Conservation (phyloP, 202 grass and related monocot species). For the Zizania palustris region DNA sequence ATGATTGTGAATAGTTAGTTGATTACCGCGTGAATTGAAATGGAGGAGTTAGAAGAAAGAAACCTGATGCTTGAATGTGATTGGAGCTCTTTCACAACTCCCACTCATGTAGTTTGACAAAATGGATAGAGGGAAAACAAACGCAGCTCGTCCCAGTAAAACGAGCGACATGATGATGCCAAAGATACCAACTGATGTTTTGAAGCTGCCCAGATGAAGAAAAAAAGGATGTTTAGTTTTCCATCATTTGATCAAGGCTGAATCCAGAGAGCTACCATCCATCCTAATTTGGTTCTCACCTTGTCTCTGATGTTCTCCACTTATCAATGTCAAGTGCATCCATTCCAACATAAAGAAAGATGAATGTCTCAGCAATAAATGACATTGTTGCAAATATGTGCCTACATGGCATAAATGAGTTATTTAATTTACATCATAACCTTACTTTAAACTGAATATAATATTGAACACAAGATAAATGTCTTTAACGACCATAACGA, state of each 20-base stretch:
- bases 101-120: constrained; percentile 74
- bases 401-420: constrained; percentile 43
- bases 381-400: constrained; percentile 83
- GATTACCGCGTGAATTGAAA: neutral
- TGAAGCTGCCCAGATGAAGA: constrained; percentile 52
- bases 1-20: neutral
- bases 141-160: constrained; percentile 67
- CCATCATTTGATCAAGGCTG: neutral
- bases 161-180: constrained; percentile 58
- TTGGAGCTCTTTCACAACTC: constrained; percentile 61
- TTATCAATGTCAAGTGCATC: constrained; percentile 92
- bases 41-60: constrained; percentile 28
- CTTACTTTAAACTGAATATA: neutral
- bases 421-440: constrained; percentile 1
- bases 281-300: constrained; percentile 37
- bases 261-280: no score
- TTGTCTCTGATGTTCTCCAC: constrained; percentile 70
- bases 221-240: neutral
- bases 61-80: constrained; percentile 95
- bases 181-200: constrained; percentile 64
- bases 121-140: constrained; percentile 74
- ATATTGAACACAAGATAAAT: neutral
- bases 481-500: neutral
- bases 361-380: constrained; percentile 83
- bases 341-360: constrained; percentile 98